Conservation (phyloP, 2,329 filamentous ascomycete species). For the Fusarium circinatum region DNA sequence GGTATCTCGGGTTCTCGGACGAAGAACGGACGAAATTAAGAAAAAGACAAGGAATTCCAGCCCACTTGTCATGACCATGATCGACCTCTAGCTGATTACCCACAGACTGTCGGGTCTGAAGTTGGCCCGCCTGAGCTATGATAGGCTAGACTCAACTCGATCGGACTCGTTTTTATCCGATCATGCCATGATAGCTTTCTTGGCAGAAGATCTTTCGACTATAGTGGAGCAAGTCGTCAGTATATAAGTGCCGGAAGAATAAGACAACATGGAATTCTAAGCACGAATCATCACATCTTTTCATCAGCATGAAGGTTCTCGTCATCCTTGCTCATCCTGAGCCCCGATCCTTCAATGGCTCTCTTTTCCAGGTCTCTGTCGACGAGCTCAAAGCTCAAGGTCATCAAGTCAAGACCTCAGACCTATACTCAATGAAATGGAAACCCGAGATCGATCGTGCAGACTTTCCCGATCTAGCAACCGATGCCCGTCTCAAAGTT, state of each 20-base stretch:
- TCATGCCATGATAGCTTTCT: not conserved
- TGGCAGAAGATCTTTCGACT: not conserved
- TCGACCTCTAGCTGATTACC: not conserved
- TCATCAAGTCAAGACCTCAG: conserved; percentile 19
- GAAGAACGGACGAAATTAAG: not conserved
- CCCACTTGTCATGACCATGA: not conserved
- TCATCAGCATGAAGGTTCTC: conserved; percentile 10
- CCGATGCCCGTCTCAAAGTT: conserved; percentile 9
- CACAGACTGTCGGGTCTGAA: not conserved
- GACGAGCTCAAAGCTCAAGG: conserved; percentile 19
- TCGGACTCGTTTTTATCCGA: not conserved
- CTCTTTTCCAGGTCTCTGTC: conserved; percentile 7
- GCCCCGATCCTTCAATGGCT: conserved; percentile 12
- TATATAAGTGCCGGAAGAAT: not conserved
- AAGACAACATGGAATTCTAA: not conserved
- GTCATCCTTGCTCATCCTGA: conserved; percentile 28
- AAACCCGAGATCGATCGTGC: conserved; percentile 14
- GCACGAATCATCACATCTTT: not conserved
- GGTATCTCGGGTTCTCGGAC: not conserved
- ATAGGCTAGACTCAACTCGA: not conserved
- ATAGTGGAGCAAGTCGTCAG: not conserved
- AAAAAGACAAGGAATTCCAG: not conserved
- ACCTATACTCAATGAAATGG: conserved; percentile 30
- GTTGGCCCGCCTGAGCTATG: not conserved
- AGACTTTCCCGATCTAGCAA: not conserved